phyloP scores from a whole-genome alignment of 2,329 filamentous ascomycete genomes.

The Tolypocladium guangdongense region DNA sequence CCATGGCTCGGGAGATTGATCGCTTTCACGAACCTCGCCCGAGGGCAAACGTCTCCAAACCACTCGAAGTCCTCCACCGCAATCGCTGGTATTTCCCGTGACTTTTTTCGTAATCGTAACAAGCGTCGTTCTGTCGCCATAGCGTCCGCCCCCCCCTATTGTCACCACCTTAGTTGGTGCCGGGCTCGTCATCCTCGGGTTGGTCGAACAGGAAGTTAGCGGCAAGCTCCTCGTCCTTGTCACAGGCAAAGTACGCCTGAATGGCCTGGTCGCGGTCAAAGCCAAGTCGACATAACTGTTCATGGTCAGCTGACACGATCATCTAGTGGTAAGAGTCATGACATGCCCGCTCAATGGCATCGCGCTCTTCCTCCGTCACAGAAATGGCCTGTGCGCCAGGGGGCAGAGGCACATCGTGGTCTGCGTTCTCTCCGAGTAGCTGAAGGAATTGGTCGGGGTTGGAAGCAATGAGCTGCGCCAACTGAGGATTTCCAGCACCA shows the following conservation, averaged over 20 bases:
- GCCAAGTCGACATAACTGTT: conserved; percentile 77
- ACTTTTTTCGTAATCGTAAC: conserved; percentile 15
- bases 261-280: conserved; percentile 91
- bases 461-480: conserved; percentile 82
- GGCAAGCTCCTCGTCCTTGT: conserved; percentile 97
- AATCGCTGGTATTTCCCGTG: neutral
- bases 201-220: conserved; percentile 98
- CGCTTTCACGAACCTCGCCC: neutral
- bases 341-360: conserved; percentile 85
- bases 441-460: conserved; percentile 91
- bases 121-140: conserved; percentile 8
- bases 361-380: conserved; percentile 91
- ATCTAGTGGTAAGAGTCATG: neutral
- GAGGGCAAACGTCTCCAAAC: neutral
- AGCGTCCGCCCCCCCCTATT: neutral
- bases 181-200: conserved; percentile 68
- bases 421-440: conserved; percentile 76
- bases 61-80: neutral
- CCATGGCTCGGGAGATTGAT: neutral
- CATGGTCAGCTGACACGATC: conserved; percentile 1
- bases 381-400: conserved; percentile 82
- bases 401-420: conserved; percentile 73
- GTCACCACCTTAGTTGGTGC: conserved; percentile 26
- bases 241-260: conserved; percentile 97
- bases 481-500: conserved; percentile 84